Evolutionary conservation across 202 grass and related monocot species (phyloP), one percentile per base, ranked within the genome.

Genomic region (Alloteropsis angusta): DNA sequence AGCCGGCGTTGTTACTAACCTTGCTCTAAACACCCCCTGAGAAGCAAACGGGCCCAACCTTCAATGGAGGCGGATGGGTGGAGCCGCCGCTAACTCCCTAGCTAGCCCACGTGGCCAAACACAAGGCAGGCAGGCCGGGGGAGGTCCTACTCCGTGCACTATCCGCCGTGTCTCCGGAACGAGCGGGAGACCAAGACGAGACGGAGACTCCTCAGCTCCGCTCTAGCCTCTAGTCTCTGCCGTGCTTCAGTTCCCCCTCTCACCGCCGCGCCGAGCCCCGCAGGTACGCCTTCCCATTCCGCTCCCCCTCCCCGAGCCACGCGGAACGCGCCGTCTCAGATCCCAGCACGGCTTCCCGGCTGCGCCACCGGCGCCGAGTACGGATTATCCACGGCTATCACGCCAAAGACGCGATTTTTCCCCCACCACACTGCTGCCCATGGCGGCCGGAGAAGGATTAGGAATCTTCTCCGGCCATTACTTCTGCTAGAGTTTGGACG

Each of bases 201-300:
- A n/a, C 5, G n/a, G 3, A 30, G 28, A 2, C 34, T 34, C 23
- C 16, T 60, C 56, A 4, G 57, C 42, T 54, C 48, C 21, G 56
- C 34, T 43, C 17, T 7, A 1, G n/a, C n/a, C 60, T 44, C 28
- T 3, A 3, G 2, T 30, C 34, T 72, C 68, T 19, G 32, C 38
- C 59, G 18, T 7, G 50, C 39, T 11, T 10, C 21, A 12, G 39
- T 30, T 19, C 5, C 26, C 26, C 17, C 23, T 3, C 41, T 5
- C 42, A 18, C 44, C 67, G 53, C 63, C 50, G 11, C 50, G 61
- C 17, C 60, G 28, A 36, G 18, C 15, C 22, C 47, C 41, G 4
- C 74, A 87, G 85, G 85, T 83, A 83, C 23, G 19, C 30, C 14
- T 6, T 35, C 58, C 62, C 48, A 37, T 58, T 22, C 14, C 30